These are phyloP conservation scores for Chaetomium globosum DNA, from an alignment of 2,329 filamentous ascomycete species.

Conservation along the genomic window DNA sequence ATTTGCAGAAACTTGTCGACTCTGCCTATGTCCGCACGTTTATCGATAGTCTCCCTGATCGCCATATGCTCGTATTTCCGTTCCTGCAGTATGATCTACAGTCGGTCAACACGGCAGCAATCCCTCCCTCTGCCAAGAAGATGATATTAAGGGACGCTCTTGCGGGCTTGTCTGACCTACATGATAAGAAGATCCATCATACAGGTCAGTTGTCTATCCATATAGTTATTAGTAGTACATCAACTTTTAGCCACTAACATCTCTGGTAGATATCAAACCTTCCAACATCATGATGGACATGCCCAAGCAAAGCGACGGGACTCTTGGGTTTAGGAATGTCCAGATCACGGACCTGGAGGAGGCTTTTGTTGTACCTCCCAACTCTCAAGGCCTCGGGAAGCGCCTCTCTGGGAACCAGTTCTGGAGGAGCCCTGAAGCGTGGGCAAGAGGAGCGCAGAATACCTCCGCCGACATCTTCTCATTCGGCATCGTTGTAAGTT, in stretches of 20 bases:
- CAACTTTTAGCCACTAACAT: conserved; percentile 3
- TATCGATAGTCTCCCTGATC: conserved; percentile 20
- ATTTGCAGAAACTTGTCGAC: conserved; percentile 18
- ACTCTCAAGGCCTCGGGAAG: conserved; percentile 17
- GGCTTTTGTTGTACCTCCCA: conserved; percentile 14
- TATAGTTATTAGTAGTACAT: neutral
- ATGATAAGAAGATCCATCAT: conserved; percentile 21
- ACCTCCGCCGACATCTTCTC: conserved; percentile 25
- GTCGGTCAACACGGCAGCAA: conserved; percentile 7
- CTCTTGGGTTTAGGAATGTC: conserved; percentile 13
- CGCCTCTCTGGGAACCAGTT: conserved; percentile 23
- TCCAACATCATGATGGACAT: conserved; percentile 19
- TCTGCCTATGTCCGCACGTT: conserved; percentile 19
- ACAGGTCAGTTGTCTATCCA: conserved; percentile 11
- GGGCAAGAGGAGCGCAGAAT: conserved; percentile 19
- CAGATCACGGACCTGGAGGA: conserved; percentile 22
- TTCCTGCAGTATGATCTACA: conserved; percentile 16
- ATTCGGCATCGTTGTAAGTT: conserved; percentile 19
- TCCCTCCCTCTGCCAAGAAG: conserved; percentile 17
- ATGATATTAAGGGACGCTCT: conserved; percentile 21
- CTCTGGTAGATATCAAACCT: conserved; percentile 18
- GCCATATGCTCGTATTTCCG: conserved; percentile 20
- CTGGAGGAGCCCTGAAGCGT: conserved; percentile 25
- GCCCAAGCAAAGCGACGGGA: conserved; percentile 10
- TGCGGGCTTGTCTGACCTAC: conserved; percentile 15